Evolutionary conservation across 257 asterid species (phyloP), one percentile per base, ranked within the genome.

Genomic region (Cruciata laevipes): DNA sequence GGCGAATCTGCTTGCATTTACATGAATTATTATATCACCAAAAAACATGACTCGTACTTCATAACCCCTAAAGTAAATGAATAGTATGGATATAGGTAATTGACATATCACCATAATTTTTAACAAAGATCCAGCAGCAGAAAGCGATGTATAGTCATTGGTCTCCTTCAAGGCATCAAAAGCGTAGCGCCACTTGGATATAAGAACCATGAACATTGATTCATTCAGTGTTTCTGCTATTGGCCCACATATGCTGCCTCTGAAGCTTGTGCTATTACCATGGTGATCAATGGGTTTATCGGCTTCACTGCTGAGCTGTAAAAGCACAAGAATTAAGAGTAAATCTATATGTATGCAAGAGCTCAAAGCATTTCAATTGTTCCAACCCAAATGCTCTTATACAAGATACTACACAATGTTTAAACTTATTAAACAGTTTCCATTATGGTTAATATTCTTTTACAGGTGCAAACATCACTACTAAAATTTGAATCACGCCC

Each of bases 161-260:
- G 91, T 86, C 81, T 86, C 95, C 85, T 94, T 94, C 77, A 94
- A 64, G 63, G 81, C 74, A 75, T 94, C 97, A 73, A 86, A 87
- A 68, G 95, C 89, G 61, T 69, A 80, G 17, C 92, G 91, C 97
- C 99, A 94, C 76, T 86, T 94, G 63, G 87, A 84, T 75, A 84
- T 77, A 75, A 90, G 86, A 84, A 94, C 73, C 65, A 69, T 74
- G 81, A 94, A 90, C 97, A 88, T 94, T 13, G 97, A 79, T 69
- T 88, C 95, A 20, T 82, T 90, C 80, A 94, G 73, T 42, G 97
- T 83, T 85, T 86, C 96, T 63, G 95, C 89, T 80, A 94, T 71
- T 73, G 97, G 99, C 52, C 99, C 97, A 42, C 99, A 94, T 56
- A 90, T 84, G 76, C 85, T 82, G 61, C 97, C 97, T 18, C 77